Conservation (phyloP, 306 rosid genomes). For the Aeschynomene evenia region DNA sequence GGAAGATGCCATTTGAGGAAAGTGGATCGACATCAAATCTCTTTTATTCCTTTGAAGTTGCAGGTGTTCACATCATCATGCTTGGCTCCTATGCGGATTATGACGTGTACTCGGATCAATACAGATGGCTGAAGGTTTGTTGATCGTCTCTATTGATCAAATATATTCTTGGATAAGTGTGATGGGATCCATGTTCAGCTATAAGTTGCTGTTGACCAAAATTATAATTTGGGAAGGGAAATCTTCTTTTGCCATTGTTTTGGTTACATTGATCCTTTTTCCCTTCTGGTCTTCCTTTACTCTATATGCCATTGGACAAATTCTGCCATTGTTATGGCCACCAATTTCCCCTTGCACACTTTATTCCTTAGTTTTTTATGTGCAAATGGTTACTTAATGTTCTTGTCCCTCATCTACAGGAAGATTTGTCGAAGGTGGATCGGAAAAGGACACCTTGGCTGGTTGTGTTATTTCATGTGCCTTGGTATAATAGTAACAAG, state of each 20-base stretch:
- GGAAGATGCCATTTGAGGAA: constrained; percentile 92
- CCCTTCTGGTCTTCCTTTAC: background rate
- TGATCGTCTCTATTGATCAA: background rate
- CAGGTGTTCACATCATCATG: constrained; percentile 76
- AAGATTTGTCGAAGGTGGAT: constrained; percentile 76
- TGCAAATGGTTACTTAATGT: background rate
- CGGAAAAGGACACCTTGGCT: constrained; percentile 88
- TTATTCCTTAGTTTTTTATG: background rate
- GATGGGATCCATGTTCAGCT: background rate
- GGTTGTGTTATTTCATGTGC: constrained; percentile 76
- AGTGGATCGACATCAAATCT: constrained; percentile 90
- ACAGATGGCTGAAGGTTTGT: constrained; percentile 87
- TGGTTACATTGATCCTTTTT: background rate
- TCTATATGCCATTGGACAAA: background rate
- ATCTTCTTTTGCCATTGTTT: background rate
- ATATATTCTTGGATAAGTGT: background rate
- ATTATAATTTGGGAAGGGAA: background rate
- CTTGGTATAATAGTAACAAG: constrained; percentile 95
- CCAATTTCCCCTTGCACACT: background rate
- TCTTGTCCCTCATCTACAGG: constrained; percentile 42
- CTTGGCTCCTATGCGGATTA: constrained; percentile 87
- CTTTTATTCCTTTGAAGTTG: constrained; percentile 86
- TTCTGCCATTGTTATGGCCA: background rate
- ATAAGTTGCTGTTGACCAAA: background rate
- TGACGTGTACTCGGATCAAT: constrained; percentile 70